Conservation (phyloP, 176 grass and related monocot genomes). For the Zizania latifolia region DNA sequence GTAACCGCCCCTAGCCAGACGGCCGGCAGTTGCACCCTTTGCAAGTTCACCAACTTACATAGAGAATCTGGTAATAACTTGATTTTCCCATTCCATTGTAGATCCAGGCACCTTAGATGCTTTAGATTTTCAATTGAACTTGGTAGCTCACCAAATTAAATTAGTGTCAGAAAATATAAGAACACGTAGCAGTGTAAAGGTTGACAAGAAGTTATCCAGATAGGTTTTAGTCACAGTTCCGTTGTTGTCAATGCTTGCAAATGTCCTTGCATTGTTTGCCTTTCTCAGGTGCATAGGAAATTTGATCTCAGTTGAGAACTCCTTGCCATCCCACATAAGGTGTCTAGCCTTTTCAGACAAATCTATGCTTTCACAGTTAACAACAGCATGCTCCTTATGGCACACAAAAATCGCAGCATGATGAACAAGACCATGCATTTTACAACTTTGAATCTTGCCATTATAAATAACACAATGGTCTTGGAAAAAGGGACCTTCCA, state of each 20-base stretch:
- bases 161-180: not conserved
- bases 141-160: not conserved
- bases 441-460: not conserved
- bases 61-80: not conserved
- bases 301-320: not conserved
- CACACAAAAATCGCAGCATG: not conserved
- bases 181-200: not conserved
- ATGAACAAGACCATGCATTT: not conserved
- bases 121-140: not conserved
- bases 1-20: too few species aligned
- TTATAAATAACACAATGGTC: not conserved
- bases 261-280: conserved; percentile 2
- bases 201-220: not conserved
- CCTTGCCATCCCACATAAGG: not conserved
- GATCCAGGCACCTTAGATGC: not conserved
- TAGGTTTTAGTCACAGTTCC: not conserved
- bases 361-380: not conserved
- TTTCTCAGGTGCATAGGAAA: not conserved
- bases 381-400: not conserved
- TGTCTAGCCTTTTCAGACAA: not conserved
- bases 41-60: not conserved
- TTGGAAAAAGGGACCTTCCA: conserved; percentile 5
- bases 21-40: not conserved
- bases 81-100: not conserved
- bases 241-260: not conserved